Evolutionary conservation across 352 stramenopile species (phyloP).

Genomic region (Globisporangium middletonii): DNA sequence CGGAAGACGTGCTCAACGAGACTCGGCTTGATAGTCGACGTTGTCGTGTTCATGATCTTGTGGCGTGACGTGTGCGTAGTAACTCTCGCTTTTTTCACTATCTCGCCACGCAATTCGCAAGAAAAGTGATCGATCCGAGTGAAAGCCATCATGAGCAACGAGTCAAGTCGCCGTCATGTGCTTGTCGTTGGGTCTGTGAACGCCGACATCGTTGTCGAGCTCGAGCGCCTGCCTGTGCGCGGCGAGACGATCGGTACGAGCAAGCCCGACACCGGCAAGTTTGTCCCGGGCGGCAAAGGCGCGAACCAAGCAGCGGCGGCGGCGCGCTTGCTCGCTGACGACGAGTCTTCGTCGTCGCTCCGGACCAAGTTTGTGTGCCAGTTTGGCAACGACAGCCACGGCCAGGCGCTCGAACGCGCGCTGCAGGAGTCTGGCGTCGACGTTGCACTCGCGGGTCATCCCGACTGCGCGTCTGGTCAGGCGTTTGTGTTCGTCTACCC

Average conservation of each 20-base stretch:
- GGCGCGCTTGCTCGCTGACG: constrained; percentile 29
- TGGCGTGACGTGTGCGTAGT: no score
- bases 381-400: constrained; percentile 71
- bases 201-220: constrained; percentile 73
- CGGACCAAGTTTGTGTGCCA: constrained; percentile 50
- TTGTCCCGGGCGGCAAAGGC: constrained; percentile 70
- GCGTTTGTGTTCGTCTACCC: constrained; percentile 82
- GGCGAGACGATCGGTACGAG: constrained; percentile 61
- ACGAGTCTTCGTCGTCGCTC: neutral
- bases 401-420: constrained; percentile 30
- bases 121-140: no score
- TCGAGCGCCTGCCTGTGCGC: constrained; percentile 53
- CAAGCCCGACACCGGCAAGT: constrained; percentile 52
- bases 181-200: constrained; percentile 83
- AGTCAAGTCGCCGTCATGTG: constrained; percentile 23
- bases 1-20: constrained; percentile 76
- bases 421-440: constrained; percentile 31
- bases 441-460: constrained; percentile 30
- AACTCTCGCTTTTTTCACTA: no score
- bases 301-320: constrained; percentile 73
- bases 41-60: constrained; percentile 11
- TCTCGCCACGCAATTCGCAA: no score
- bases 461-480: constrained; percentile 53
- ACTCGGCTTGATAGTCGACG: constrained; percentile 35
- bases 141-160: constrained; percentile 7